Evolutionary conservation across 2,329 filamentous ascomycete species (phyloP), one percentile per base, ranked within the genome.

Genomic region (Cyphellophora attinorum): DNA sequence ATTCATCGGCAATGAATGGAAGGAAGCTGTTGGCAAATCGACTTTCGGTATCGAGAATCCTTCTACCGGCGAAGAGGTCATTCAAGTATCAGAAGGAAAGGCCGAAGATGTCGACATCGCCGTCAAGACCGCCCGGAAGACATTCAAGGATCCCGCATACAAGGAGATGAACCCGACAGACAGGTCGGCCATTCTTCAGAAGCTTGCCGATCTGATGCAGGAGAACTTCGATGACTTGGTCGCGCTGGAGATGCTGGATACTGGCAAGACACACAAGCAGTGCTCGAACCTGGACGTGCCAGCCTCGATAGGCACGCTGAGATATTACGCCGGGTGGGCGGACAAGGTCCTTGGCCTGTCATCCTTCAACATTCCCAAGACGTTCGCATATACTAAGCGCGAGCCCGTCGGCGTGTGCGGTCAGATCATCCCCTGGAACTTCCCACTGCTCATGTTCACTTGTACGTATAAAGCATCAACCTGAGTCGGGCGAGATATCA

Each of bases 331-430:
- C 54, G 85, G 86, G 42, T 93, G 82, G 79, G 82, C 85, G 52
- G 85, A 94, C 71, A 94, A 93, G 77, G 79, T 91, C 47, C 72
- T 78, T 60, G 85, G 85, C 85, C 86, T 70, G 85, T 85, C 38
- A 77, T 91, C 43, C 79, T 85, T 49, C 79, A 78, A 83, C 47
- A 64, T 68, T 47, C 72, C 74, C 31, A 79, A 83, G 47, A 85
- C 79, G 58, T 69, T 88, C 42, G 80, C 79, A 2, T 93, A 91
- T 67, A 86, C 83, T 45, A 68, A 74, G 51, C 74, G 76, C 48
- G 84, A 93, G 70, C 83, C 85, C 10, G 67, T 77, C 45, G 81
- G 81, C 60, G 81, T 86, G 40, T 88, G 84, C 59, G 85, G 79
- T 53, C 84, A 73, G 56, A 85, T 86, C 42, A 83, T 91, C 51